phyloP scores from a whole-genome alignment of 148 eudicot species.

The Rhododendron henanense region DNA sequence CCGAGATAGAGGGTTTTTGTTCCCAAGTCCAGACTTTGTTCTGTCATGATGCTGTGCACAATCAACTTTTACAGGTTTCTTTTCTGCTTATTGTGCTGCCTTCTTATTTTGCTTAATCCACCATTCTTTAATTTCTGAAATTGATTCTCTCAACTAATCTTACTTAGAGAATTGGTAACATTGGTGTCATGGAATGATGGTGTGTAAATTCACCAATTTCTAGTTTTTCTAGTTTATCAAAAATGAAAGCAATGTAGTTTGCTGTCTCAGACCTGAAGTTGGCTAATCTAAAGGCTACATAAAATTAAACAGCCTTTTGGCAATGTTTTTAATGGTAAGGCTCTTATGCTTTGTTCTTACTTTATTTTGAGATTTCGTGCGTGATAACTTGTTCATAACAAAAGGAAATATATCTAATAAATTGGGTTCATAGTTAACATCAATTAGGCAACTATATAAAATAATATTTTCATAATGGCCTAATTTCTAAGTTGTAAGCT shows the following conservation, averaged over 20 bases:
- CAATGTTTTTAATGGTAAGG: neutral
- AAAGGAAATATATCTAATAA: neutral
- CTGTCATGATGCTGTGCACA: constrained; percentile 86
- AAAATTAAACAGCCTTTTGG: neutral
- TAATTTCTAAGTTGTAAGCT: neutral
- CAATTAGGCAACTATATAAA: neutral
- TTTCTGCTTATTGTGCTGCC: neutral
- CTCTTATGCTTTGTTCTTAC: neutral
- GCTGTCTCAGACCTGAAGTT: neutral
- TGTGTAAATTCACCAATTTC: neutral
- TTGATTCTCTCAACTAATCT: neutral
- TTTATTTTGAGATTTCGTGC: neutral
- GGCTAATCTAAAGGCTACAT: neutral
- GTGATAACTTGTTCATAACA: neutral
- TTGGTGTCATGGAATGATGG: neutral
- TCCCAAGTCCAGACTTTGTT: constrained; percentile 84
- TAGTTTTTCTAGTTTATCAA: neutral
- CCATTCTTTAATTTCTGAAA: neutral
- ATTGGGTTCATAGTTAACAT: neutral
- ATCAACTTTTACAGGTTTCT: constrained; percentile 90
- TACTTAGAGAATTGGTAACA: neutral
- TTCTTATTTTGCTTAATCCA: constrained; percentile 5
- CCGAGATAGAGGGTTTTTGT: constrained; percentile 94
- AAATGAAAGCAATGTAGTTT: neutral
- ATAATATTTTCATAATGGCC: neutral